Conservation (phyloP, 192 early-diverging fungal species). For the Backusella tuberculispora region DNA sequence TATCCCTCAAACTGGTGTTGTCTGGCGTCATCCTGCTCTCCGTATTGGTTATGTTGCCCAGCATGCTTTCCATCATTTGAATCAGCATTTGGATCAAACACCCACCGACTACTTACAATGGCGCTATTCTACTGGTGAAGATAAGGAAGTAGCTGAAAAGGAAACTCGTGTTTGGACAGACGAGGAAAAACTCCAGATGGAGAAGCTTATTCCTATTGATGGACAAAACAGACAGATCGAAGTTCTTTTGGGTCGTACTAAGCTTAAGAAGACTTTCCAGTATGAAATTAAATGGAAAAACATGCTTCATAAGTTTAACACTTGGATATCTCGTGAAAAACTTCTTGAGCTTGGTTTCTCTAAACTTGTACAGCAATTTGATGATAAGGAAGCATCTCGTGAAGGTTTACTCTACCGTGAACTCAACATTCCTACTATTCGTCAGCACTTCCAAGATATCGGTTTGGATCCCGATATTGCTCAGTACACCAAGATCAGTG, state of each 20-base stretch:
- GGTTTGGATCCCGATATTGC: slow-evolving; percentile 80
- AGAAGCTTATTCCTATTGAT: slow-evolving; percentile 54
- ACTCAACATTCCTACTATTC: slow-evolving; percentile 67
- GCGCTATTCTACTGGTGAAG: slow-evolving; percentile 81
- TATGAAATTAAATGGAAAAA: slow-evolving; percentile 81
- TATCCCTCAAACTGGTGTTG: slow-evolving; percentile 65
- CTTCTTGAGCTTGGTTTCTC: slow-evolving; percentile 73
- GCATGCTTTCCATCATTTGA: slow-evolving; percentile 88
- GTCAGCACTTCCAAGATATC: slow-evolving; percentile 72
- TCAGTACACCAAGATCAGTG: slow-evolving; percentile 74
- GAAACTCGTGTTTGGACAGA: slow-evolving; percentile 65
- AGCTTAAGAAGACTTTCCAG: slow-evolving; percentile 79
- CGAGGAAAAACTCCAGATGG: slow-evolving; percentile 72
- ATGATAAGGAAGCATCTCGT: slow-evolving; percentile 75
- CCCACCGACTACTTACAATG: slow-evolving; percentile 86
- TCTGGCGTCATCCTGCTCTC: slow-evolving; percentile 83
- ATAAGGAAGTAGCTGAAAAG: slow-evolving; percentile 76
- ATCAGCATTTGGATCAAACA: slow-evolving; percentile 82
- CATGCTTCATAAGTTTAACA: slow-evolving; percentile 65
- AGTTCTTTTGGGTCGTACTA: slow-evolving; percentile 67
- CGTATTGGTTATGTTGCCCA: slow-evolving; percentile 88
- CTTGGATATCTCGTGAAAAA: slow-evolving; percentile 71
- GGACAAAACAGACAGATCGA: slow-evolving; percentile 67
- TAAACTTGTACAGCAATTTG: slow-evolving; percentile 78
- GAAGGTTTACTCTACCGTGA: slow-evolving; percentile 74